Base-by-base conservation (phyloP, 768 basidiomycete genomes). In the Suillus plorans region DNA sequence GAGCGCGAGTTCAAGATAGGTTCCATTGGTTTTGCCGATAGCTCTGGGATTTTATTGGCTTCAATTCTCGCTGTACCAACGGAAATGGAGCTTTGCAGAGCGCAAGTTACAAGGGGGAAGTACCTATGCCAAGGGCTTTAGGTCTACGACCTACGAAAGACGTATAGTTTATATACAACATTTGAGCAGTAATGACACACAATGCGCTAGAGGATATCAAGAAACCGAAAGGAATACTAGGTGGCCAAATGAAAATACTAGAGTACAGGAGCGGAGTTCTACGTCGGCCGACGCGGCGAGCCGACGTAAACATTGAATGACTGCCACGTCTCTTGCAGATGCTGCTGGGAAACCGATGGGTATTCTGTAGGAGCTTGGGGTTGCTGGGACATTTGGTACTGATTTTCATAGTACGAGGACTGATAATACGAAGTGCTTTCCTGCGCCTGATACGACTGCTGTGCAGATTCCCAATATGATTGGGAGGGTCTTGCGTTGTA, bases 1-100 rank as follows among this genome's bases (percentile, higher is more conserved):
- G 91, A 91, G 71, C 84, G 88, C 53, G 94, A 95, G 77, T 95
- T 95, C 79, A 89, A 88, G 81, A 96, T 97, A 62, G 94, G 94
- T 7, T 91, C 91, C 3, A 89, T 97, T 53, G 95, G 95, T 1
- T 89, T 95, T 65, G 82, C 92, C 7, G 94, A 96, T 73, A 90
- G 89, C 34, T 81, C 85, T 18, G 94, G 94, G 0, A 94, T 86
- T 63, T 69, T 86, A 37, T 59, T 79, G 8, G 82, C 81, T 0
- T 71, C 76, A 8, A 49, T 83, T 4, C 67, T 82, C 34, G 76
- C 82, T 2, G 77, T 80, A 39, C 81, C 81, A 14, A 79, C 77
- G 49, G 94, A 95, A 76, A 70, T 95, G 4, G 82, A 79, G 65
- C 81, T 95, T n/a, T 95, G 94, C 71, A 85, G 79, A 65, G 82